Evolutionary conservation across 306 rosid genomes (phyloP).

Genomic region (Lablab purpureus): DNA sequence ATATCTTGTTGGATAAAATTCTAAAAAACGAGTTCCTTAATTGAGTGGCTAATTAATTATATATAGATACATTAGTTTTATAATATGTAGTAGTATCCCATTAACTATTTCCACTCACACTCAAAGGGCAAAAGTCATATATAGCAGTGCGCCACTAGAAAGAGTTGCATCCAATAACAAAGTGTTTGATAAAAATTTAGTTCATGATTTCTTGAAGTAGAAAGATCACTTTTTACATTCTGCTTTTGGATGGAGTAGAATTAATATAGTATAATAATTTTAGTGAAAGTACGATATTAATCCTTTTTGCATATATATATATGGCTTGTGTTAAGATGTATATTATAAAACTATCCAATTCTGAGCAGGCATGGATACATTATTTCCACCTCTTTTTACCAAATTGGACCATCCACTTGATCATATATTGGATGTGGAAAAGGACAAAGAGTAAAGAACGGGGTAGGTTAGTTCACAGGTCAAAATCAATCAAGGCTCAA

Average conservation of each 20-base stretch:
- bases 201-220: conserved; percentile 27
- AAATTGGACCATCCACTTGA: conserved; percentile 34
- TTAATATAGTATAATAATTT: conserved; percentile 8
- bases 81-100: background rate
- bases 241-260: conserved; percentile 25
- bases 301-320: conserved; percentile 5
- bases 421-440: conserved; percentile 32
- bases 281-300: conserved; percentile 36
- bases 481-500: conserved; percentile 50
- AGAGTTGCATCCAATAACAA: conserved; percentile 32
- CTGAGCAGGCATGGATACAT: conserved; percentile 28
- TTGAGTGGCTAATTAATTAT: conserved; percentile 13
- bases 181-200: conserved; percentile 28
- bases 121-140: conserved; percentile 46
- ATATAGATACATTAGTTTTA: background rate
- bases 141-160: conserved; percentile 45
- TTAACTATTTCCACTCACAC: conserved; percentile 40
- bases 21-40: background rate
- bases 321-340: conserved; percentile 23
- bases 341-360: conserved; percentile 31
- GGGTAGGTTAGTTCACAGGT: conserved; percentile 55
- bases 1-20: conserved; percentile 12
- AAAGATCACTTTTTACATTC: conserved; percentile 18
- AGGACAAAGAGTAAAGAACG: conserved; percentile 51
- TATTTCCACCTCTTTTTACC: conserved; percentile 33